These are phyloP conservation scores for Trichoderma breve DNA, from an alignment of 2,329 filamentous ascomycete species.

Conservation along the genomic window DNA sequence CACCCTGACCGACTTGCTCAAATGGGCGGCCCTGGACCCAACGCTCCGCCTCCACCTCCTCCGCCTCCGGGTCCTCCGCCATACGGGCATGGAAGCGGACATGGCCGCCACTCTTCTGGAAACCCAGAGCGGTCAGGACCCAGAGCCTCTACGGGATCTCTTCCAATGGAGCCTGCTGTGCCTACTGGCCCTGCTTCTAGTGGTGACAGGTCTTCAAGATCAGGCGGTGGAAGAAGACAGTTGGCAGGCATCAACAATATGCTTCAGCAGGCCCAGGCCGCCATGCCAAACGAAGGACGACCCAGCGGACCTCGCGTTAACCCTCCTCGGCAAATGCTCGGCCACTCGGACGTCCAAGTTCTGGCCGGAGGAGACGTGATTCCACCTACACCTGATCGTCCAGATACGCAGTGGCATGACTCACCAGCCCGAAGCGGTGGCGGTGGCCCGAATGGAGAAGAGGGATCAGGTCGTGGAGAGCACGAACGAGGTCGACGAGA, in stretches of 20 bases:
- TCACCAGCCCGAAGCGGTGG: slow-evolving; percentile 28
- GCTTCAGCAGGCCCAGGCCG: slow-evolving; percentile 51
- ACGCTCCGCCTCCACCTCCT: slow-evolving; percentile 25
- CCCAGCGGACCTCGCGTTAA: slow-evolving; percentile 37
- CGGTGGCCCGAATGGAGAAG: slow-evolving; percentile 32
- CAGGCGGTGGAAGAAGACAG: slow-evolving; percentile 49
- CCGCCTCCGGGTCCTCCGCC: slow-evolving; percentile 34
- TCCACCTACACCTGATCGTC: slow-evolving; percentile 47
- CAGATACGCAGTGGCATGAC: slow-evolving; percentile 44
- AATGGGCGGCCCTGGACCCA: slow-evolving; percentile 35
- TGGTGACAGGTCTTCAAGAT: slow-evolving; percentile 35
- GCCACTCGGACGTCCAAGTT: slow-evolving; percentile 56
- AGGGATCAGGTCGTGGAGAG: slow-evolving; percentile 32
- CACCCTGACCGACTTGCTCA: slow-evolving; percentile 53
- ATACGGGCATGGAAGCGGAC: slow-evolving; percentile 25
- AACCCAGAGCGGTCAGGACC: slow-evolving; percentile 34
- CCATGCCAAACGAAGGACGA: slow-evolving; percentile 37
- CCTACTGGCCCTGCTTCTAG: slow-evolving; percentile 39
- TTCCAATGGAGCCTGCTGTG: slow-evolving; percentile 30
- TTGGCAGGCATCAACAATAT: slow-evolving; percentile 60
- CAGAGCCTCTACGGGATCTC: slow-evolving; percentile 28
- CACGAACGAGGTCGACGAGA: slow-evolving; percentile 47
- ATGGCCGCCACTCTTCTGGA: slow-evolving; percentile 32
- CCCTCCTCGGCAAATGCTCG: slow-evolving; percentile 44
- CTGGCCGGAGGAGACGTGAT: slow-evolving; percentile 53